A percentile compares a stretch with the other conserved stretches of the same genome.
These are phyloP conservation scores for Sphaerulina populicola DNA, from an alignment of 2,329 filamentous ascomycete species.

Conservation along the genomic window DNA sequence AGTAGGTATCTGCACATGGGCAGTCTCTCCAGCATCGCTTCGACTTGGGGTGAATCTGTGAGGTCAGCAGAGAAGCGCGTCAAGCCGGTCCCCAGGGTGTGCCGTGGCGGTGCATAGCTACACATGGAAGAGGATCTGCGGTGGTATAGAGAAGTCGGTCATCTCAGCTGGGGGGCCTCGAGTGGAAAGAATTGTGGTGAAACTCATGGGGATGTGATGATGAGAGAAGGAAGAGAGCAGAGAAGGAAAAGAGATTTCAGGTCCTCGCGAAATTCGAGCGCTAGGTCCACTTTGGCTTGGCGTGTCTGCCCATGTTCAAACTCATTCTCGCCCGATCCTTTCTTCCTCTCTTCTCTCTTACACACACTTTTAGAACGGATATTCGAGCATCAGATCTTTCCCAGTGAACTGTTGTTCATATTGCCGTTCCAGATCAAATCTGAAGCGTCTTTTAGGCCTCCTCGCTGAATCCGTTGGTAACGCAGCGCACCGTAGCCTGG, in stretches of 20 bases:
- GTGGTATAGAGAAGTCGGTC: neutral
- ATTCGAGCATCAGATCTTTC: slow-evolving; percentile 26
- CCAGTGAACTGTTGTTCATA: slow-evolving; percentile 26
- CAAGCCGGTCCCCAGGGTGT: neutral
- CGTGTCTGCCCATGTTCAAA: neutral
- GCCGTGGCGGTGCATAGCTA: neutral
- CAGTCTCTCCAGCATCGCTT: neutral
- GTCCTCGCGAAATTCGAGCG: neutral
- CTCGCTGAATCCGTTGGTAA: slow-evolving; percentile 16
- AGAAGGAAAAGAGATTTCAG: neutral
- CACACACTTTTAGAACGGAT: slow-evolving; percentile 24
- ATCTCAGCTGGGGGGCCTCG: neutral
- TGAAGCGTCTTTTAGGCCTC: slow-evolving; percentile 23
- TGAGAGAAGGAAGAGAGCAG: neutral
- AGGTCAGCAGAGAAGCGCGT: neutral
- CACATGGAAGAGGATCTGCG: neutral
- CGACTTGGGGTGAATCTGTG: neutral
- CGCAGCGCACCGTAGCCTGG: slow-evolving; percentile 17
- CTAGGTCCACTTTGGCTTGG: neutral
- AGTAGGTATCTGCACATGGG: neutral
- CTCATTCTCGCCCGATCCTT: slow-evolving; percentile 2
- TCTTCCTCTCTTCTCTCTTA: slow-evolving; percentile 17
- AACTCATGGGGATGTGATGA: neutral
- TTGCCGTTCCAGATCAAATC: slow-evolving; percentile 25
- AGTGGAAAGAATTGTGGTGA: neutral